phyloP scores from a whole-genome alignment of 2,329 filamentous ascomycete genomes.

The Bipolaris cookei region DNA sequence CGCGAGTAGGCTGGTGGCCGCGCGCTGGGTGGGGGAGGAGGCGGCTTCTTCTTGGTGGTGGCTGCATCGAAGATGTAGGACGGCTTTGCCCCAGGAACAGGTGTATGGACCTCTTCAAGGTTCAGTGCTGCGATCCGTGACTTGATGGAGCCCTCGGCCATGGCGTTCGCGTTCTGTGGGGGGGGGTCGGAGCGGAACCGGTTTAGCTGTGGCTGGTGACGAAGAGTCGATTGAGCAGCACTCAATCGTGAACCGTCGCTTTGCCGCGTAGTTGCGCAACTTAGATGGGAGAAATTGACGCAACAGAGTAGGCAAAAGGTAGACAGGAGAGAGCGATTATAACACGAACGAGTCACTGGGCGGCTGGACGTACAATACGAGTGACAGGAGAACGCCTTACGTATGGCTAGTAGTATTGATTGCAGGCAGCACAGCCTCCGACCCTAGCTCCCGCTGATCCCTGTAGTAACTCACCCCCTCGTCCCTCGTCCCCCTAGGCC shows the following conservation, averaged over 20 bases:
- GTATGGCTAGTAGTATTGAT: conserved; percentile 16
- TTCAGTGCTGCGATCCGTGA: conserved; percentile 58
- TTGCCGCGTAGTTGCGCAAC: conserved; percentile 9
- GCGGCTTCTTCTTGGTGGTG: conserved; percentile 42
- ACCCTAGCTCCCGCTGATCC: conserved; percentile 1
- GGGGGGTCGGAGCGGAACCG: conserved; percentile 12
- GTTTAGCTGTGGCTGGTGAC: conserved; percentile 16
- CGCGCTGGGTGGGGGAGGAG: conserved; percentile 48
- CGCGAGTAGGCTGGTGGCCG: conserved; percentile 42
- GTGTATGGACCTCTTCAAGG: conserved; percentile 53
- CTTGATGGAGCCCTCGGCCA: conserved; percentile 50
- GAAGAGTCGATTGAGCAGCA: conserved; percentile 9
- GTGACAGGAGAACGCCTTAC: conserved; percentile 13
- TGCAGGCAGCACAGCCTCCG: conserved; percentile 19
- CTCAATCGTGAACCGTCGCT: conserved; percentile 4
- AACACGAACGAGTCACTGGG: conserved; percentile 10
- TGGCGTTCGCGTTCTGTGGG: conserved; percentile 26
- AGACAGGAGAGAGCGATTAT: not conserved
- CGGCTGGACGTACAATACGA: conserved; percentile 5
- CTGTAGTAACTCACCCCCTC: conserved; percentile 9
- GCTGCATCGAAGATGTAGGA: conserved; percentile 46
- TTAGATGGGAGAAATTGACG: not conserved
- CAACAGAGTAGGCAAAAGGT: not conserved
- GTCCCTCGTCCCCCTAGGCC: conserved; percentile 20
- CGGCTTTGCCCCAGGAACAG: conserved; percentile 44